These are phyloP conservation scores for Flaveria trinervia DNA, from an alignment of 129 eudicot species.

Conservation along the genomic window DNA sequence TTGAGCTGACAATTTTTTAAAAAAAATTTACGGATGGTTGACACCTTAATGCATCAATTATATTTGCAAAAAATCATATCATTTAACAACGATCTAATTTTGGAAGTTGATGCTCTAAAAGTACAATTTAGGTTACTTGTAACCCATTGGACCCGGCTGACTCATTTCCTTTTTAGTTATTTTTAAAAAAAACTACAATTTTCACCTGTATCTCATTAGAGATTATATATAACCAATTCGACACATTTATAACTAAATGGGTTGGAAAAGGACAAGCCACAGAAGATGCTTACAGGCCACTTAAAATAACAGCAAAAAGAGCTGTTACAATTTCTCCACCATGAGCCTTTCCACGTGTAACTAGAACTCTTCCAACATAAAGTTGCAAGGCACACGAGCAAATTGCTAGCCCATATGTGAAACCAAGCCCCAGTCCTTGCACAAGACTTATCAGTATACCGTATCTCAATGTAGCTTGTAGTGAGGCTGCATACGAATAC, in stretches of 20 bases:
- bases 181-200: not conserved
- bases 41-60: not conserved
- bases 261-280: slow-evolving; percentile 12
- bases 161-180: not conserved
- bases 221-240: not conserved
- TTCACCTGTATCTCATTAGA: not conserved
- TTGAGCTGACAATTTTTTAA: not conserved
- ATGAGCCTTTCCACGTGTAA: slow-evolving; percentile 70
- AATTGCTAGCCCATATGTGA: slow-evolving; percentile 96
- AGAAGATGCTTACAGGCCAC: slow-evolving; percentile 87
- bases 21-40: not conserved
- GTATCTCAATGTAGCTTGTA: slow-evolving; percentile 92
- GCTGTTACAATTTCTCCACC: slow-evolving; percentile 96
- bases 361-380: slow-evolving; percentile 87
- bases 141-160: not conserved
- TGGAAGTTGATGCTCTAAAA: not conserved
- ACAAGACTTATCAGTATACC: slow-evolving; percentile 96
- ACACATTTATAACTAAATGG: not conserved
- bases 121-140: slow-evolving; percentile 7
- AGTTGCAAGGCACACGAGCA: slow-evolving; percentile 98
- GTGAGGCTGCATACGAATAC: slow-evolving; percentile 89
- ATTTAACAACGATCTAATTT: not conserved
- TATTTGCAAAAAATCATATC: not conserved
- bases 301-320: slow-evolving; percentile 81
- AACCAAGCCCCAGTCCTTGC: slow-evolving; percentile 98